phyloP scores from a whole-genome alignment of 257 asterid genomes.

The Petunia secreta region DNA sequence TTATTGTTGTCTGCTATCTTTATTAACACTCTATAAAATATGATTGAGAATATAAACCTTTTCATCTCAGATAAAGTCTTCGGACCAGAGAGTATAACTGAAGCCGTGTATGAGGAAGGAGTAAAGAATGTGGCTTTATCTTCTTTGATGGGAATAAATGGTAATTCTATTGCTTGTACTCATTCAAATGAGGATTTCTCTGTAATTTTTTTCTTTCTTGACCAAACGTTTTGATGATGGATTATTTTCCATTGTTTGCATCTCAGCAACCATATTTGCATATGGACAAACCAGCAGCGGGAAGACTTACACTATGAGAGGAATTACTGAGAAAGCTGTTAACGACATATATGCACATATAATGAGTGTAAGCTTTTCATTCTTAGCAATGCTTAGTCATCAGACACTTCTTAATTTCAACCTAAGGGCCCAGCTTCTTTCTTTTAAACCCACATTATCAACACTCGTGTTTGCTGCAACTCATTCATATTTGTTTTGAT shows the following conservation, averaged over 20 bases:
- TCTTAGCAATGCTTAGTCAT: constrained; percentile 3
- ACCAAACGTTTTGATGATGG: neutral
- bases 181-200: neutral
- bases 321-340: constrained; percentile 90
- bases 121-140: constrained; percentile 92
- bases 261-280: constrained; percentile 93
- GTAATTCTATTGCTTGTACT: constrained; percentile 38
- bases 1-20: neutral
- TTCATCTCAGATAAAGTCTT: constrained; percentile 78
- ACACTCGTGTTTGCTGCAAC: too few relatives aligned
- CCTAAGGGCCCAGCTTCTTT: too few relatives aligned
- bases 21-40: neutral
- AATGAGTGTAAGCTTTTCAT: constrained; percentile 63
- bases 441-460: too few relatives aligned
- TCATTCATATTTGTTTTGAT: too few relatives aligned
- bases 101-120: constrained; percentile 82
- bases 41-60: constrained; percentile 6
- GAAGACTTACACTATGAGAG: constrained; percentile 92
- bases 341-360: constrained; percentile 85
- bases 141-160: constrained; percentile 95
- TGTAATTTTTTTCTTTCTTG: neutral
- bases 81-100: constrained; percentile 74
- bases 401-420: neutral
- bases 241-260: constrained; percentile 27
- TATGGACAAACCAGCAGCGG: constrained; percentile 99